These are phyloP conservation scores for Amoeboaphelidium protococcarum DNA, from an alignment of 371 early-diverging fungal genomes.

Conservation along the genomic window DNA sequence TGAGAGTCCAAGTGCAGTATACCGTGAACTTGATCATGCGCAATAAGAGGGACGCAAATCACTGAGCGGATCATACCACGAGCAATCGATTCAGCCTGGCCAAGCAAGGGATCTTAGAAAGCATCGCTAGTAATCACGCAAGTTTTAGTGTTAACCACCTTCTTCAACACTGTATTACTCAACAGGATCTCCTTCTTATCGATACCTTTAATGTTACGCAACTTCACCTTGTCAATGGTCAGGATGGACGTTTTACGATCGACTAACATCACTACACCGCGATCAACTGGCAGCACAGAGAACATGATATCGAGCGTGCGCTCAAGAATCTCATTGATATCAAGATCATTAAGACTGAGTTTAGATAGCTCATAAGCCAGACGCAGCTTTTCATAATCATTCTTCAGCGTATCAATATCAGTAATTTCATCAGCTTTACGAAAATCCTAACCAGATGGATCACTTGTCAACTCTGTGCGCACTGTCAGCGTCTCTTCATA, in stretches of 20 bases:
- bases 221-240: conserved; percentile 15
- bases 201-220: conserved; percentile 14
- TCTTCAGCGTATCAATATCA: conserved; percentile 13
- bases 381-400: conserved; percentile 26
- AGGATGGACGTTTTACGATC: conserved; percentile 17
- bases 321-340: conserved; percentile 15
- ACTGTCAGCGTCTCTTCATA: conserved; percentile 20
- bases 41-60: conserved; percentile 22
- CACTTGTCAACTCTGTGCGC: conserved; percentile 15
- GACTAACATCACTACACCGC: conserved; percentile 21
- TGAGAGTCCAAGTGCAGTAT: conserved; percentile 23
- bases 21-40: conserved; percentile 18
- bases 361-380: conserved; percentile 23
- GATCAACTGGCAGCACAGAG: conserved; percentile 20
- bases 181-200: conserved; percentile 20
- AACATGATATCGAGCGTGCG: conserved; percentile 22
- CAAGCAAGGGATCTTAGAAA: conserved; percentile 18
- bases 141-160: conserved; percentile 16
- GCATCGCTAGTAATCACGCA: conserved; percentile 19
- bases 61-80: conserved; percentile 19
- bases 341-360: conserved; percentile 11
- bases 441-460: conserved; percentile 12
- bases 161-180: conserved; percentile 16
- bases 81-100: conserved; percentile 13
- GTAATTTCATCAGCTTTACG: conserved; percentile 7